These are phyloP conservation scores for Phialophora expanda DNA, from an alignment of 2,329 filamentous ascomycete genomes.

Conservation along the genomic window DNA sequence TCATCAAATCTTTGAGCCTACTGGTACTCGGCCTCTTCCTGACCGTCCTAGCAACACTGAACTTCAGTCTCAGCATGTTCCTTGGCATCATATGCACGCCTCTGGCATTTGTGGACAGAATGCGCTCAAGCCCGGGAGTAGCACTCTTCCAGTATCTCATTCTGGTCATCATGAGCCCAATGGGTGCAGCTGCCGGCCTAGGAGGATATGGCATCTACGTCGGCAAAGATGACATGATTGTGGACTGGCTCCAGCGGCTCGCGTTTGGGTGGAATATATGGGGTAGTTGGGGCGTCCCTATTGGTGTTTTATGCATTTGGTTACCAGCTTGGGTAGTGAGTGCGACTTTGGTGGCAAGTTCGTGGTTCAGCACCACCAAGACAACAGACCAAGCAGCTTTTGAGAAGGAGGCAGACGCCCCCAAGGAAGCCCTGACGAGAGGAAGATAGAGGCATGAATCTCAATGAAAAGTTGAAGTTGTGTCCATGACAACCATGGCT, in stretches of 20 bases:
- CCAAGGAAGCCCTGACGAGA: not conserved
- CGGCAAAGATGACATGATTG: conserved; percentile 46
- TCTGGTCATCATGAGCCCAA: conserved; percentile 65
- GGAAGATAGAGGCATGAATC: not conserved
- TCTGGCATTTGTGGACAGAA: conserved; percentile 69
- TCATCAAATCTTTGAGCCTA: conserved; percentile 91
- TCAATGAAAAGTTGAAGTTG: not conserved
- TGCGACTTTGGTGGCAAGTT: conserved; percentile 37
- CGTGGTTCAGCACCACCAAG: conserved; percentile 30
- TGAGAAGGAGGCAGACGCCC: not conserved
- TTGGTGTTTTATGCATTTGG: conserved; percentile 94
- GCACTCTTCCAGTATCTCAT: conserved; percentile 51
- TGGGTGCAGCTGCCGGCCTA: conserved; percentile 58
- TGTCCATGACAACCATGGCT: not conserved
- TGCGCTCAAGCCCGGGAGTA: conserved; percentile 31
- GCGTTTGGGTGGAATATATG: conserved; percentile 88
- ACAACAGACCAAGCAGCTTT: not conserved
- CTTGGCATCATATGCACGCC: conserved; percentile 80
- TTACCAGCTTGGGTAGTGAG: conserved; percentile 87
- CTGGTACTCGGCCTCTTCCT: conserved; percentile 89
- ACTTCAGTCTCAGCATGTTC: conserved; percentile 88
- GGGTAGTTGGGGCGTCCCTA: conserved; percentile 79
- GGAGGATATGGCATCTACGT: conserved; percentile 53
- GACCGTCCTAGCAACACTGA: conserved; percentile 89
- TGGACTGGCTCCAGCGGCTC: conserved; percentile 69